Conservation (phyloP, 441 rosid genomes). For the Raphanus hybrid region DNA sequence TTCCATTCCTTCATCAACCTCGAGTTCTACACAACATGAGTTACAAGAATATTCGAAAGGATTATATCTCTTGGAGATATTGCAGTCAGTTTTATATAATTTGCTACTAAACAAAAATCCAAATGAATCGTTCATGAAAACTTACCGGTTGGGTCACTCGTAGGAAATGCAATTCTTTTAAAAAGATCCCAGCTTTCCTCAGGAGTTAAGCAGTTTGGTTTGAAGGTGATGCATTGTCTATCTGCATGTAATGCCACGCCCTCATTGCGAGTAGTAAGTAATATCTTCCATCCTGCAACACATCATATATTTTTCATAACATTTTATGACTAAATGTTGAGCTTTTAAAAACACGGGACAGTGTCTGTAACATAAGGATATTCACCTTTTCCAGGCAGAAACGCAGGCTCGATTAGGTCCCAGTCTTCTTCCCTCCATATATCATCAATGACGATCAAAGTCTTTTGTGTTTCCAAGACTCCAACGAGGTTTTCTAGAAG, state of each 20-base stretch:
- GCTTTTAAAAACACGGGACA: neutral
- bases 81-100: too few relatives aligned
- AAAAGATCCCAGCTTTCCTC: too few relatives aligned
- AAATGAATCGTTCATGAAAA: too few relatives aligned
- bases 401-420: neutral
- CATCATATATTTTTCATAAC: too few relatives aligned
- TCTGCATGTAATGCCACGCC: neutral
- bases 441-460: neutral
- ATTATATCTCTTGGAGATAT: too few relatives aligned
- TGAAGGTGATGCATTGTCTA: neutral
- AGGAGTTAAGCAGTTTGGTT: too few relatives aligned
- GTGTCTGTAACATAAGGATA: neutral
- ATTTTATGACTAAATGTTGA: neutral
- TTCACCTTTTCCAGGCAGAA: neutral
- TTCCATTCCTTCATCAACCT: too few relatives aligned
- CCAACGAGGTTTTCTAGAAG: neutral
- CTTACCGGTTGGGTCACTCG: too few relatives aligned
- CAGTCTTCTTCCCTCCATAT: neutral
- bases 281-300: neutral
- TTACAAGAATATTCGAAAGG: too few relatives aligned
- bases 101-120: too few relatives aligned
- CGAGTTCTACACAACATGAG: too few relatives aligned
- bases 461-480: neutral
- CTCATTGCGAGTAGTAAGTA: slow-evolving; percentile 4
- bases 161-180: too few relatives aligned